Evolutionary conservation across 371 early-diverging fungal genomes (phyloP).

Genomic region (Lichtheimia corymbifera): DNA sequence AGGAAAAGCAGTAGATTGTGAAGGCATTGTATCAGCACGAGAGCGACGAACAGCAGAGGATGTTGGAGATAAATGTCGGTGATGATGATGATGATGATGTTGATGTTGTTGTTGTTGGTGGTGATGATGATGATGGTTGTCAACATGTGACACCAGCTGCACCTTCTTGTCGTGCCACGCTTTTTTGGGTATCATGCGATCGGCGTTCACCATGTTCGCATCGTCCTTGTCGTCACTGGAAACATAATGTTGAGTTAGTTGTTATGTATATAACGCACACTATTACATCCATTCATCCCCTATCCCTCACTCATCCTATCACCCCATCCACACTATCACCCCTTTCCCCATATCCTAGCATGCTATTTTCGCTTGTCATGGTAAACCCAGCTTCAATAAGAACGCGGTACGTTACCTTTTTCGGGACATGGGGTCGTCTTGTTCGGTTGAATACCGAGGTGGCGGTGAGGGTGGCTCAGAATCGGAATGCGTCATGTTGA

Average conservation of each 20-base stretch:
- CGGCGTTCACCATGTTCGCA: neutral
- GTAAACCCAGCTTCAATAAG: slow-evolving; percentile 5
- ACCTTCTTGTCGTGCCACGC: slow-evolving; percentile 7
- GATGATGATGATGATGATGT: slow-evolving; percentile 1
- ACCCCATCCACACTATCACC: slow-evolving; percentile 5
- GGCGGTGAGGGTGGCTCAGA: slow-evolving; percentile 15
- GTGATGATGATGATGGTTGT: slow-evolving; percentile 5
- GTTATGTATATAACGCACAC: neutral
- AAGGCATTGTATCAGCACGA: slow-evolving; percentile 25
- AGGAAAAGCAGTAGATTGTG: slow-evolving; percentile 16
- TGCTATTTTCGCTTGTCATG: neutral
- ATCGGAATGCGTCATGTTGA: slow-evolving; percentile 14
- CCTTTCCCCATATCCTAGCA: neutral
- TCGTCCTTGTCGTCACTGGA: neutral
- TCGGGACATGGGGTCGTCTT: slow-evolving; percentile 6
- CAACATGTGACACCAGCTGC: slow-evolving; percentile 6
- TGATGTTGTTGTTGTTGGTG: slow-evolving; percentile 1
- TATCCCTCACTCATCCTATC: neutral
- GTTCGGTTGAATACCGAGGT: slow-evolving; percentile 5
- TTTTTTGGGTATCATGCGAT: slow-evolving; percentile 6
- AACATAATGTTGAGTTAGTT: neutral
- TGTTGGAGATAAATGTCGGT: neutral
- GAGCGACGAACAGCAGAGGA: slow-evolving; percentile 9
- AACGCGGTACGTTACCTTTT: slow-evolving; percentile 17
- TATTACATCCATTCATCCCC: neutral